Conservation (phyloP, 2,329 filamentous ascomycete species). For the Nigrospora oryzae region DNA sequence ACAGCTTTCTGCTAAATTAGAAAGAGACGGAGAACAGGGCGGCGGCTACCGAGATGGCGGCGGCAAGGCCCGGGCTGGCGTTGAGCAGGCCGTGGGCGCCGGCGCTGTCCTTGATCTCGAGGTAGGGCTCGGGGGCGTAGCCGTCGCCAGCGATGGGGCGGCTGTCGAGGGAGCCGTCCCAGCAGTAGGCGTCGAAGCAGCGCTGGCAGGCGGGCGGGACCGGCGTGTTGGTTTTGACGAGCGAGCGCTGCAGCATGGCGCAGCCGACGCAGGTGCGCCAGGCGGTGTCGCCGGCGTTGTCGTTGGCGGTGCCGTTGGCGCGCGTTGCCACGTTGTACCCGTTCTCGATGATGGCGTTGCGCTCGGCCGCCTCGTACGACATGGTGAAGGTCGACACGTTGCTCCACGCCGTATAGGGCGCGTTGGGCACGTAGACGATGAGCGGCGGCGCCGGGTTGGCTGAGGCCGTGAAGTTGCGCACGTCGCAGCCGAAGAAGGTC, state of each 20-base stretch:
- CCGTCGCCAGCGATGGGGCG: constrained; percentile 8
- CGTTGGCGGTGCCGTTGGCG: constrained; percentile 72
- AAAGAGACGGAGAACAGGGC: too few relatives aligned
- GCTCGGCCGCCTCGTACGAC: constrained; percentile 53
- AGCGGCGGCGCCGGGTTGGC: constrained; percentile 40
- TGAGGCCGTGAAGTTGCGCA: constrained; percentile 43
- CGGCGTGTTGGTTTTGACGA: constrained; percentile 58
- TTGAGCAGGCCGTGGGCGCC: not conserved
- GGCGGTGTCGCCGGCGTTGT: constrained; percentile 52
- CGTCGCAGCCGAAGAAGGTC: constrained; percentile 74
- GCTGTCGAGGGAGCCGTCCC: constrained; percentile 63
- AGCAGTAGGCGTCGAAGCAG: constrained; percentile 84
- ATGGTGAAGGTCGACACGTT: constrained; percentile 75
- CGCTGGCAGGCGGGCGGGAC: constrained; percentile 63
- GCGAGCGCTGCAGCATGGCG: constrained; percentile 70
- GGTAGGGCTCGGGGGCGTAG: constrained; percentile 30
- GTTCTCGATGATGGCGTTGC: constrained; percentile 77
- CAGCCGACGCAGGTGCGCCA: constrained; percentile 87
- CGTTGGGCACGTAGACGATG: constrained; percentile 82
- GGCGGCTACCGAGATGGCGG: too few relatives aligned
- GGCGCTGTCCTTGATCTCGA: constrained; percentile 3
- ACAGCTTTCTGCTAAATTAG: too few relatives aligned
- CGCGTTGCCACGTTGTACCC: constrained; percentile 78
- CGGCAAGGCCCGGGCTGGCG: too few relatives aligned
- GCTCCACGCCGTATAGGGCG: constrained; percentile 66